phyloP scores from a whole-genome alignment of 1,284 basidiomycete genomes.

The Ceratobasidium sp. region DNA sequence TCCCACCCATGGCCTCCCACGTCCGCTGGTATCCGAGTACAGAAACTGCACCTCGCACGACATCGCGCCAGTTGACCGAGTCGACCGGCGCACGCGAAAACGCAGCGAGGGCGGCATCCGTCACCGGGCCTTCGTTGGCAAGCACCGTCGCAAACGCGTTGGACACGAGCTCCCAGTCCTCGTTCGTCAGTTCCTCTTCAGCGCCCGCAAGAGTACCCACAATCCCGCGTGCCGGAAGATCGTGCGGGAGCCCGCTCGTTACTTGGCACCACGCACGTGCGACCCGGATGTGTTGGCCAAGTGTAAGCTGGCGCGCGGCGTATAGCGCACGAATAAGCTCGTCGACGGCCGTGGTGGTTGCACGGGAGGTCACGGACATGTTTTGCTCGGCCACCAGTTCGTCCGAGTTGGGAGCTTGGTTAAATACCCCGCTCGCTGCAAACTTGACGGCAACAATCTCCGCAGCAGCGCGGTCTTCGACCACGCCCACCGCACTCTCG shows the following conservation, averaged over 20 bases:
- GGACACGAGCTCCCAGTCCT: constrained; percentile 38
- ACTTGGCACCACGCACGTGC: constrained; percentile 38
- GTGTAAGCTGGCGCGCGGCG: constrained; percentile 9
- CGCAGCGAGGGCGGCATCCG: constrained; percentile 37
- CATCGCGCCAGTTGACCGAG: constrained; percentile 42
- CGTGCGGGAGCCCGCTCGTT: constrained; percentile 23
- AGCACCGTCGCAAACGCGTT: constrained; percentile 32
- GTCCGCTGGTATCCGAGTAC: constrained; percentile 29
- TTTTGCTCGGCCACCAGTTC: neutral
- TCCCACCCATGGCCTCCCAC: constrained; percentile 38
- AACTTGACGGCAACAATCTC: constrained; percentile 35
- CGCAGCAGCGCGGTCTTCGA: constrained; percentile 19
- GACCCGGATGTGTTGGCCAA: constrained; percentile 28
- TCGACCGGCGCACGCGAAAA: constrained; percentile 28
- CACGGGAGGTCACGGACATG: constrained; percentile 22
- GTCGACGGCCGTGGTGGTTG: constrained; percentile 16
- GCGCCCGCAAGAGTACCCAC: constrained; percentile 22
- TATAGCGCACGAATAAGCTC: constrained; percentile 37
- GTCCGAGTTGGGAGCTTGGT: neutral
- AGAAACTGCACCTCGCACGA: constrained; percentile 25
- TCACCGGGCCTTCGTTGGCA: constrained; percentile 27
- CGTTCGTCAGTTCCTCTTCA: neutral
- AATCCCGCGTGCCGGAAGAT: constrained; percentile 35
- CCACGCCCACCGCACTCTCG: constrained; percentile 26
- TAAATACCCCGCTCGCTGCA: constrained; percentile 30